Percentiles rank a stretch among this genome's conserved stretches.
Evolutionary conservation across 345 rosid genomes (phyloP).

Genomic region (Geranium brycei): DNA sequence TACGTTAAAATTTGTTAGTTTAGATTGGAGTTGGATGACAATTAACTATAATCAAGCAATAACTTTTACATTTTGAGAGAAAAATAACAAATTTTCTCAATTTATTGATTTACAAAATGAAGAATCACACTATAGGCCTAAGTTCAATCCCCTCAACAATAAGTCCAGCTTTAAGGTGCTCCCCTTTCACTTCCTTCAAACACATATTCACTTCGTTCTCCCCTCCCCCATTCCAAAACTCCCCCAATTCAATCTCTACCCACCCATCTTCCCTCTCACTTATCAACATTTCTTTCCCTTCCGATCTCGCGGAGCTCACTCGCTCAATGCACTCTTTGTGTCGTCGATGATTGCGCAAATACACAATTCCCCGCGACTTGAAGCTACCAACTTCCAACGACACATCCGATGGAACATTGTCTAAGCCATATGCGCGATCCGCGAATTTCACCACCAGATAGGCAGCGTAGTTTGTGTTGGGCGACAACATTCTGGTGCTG

Average conservation of each 20-base stretch:
- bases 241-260: conserved; percentile 73
- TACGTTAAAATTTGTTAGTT: too few relatives aligned
- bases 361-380: conserved; percentile 4
- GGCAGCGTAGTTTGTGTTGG: conserved; percentile 38
- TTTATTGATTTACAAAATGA: too few relatives aligned
- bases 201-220: conserved; percentile 40
- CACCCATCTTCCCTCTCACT: conserved; percentile 42
- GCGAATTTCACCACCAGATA: conserved; percentile 32
- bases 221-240: conserved; percentile 24
- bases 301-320: conserved; percentile 3
- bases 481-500: conserved; percentile 20
- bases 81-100: too few relatives aligned
- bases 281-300: conserved; percentile 12
- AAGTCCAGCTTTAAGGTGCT: conserved; percentile 63
- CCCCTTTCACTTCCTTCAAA: conserved; percentile 51
- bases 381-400: conserved; percentile 15
- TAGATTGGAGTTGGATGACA: too few relatives aligned
- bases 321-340: conserved; percentile 6
- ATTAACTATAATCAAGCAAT: too few relatives aligned
- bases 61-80: too few relatives aligned
- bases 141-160: conserved; percentile 64
- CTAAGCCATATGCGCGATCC: conserved; percentile 37
- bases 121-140: conserved; percentile 26
- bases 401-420: conserved; percentile 31
- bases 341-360: not conserved